Conservation (phyloP, 176 grass and related monocot species). For the Chrysopogon serrulatus region DNA sequence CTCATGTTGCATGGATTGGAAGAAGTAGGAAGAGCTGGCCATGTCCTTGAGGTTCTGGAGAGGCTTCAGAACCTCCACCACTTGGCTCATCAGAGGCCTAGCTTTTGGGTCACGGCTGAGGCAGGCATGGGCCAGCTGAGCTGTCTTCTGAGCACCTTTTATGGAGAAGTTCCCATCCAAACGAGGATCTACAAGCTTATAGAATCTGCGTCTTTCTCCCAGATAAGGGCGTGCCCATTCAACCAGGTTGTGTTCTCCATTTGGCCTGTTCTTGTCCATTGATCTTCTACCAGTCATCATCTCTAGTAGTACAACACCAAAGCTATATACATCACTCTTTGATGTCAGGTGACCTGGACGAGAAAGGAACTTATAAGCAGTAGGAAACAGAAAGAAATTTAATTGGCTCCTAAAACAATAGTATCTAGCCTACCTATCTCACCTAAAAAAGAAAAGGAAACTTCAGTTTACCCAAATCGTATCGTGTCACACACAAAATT, state of each 20-base stretch:
- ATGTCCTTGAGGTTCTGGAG: constrained; percentile 89
- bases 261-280: constrained; percentile 88
- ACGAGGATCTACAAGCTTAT: constrained; percentile 71
- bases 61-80: constrained; percentile 91
- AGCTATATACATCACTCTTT: constrained; percentile 87
- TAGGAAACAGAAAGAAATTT: constrained; percentile 7
- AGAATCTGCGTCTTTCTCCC: constrained; percentile 64
- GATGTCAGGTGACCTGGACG: constrained; percentile 75
- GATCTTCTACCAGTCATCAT: constrained; percentile 78
- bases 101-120: constrained; percentile 67
- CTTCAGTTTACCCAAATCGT: not conserved
- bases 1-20: constrained; percentile 87
- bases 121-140: constrained; percentile 64
- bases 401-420: not conserved
- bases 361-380: constrained; percentile 11
- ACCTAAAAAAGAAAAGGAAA: not conserved
- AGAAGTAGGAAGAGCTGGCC: constrained; percentile 74
- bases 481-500: not conserved
- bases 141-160: constrained; percentile 69
- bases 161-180: constrained; percentile 74
- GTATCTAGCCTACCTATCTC: not conserved
- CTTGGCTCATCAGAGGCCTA: constrained; percentile 90
- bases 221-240: constrained; percentile 78
- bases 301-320: constrained; percentile 84
- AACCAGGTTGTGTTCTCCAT: constrained; percentile 92